These are phyloP conservation scores for Aureobasidium sp. DNA, from an alignment of 2,329 filamentous ascomycete genomes.

Conservation along the genomic window DNA sequence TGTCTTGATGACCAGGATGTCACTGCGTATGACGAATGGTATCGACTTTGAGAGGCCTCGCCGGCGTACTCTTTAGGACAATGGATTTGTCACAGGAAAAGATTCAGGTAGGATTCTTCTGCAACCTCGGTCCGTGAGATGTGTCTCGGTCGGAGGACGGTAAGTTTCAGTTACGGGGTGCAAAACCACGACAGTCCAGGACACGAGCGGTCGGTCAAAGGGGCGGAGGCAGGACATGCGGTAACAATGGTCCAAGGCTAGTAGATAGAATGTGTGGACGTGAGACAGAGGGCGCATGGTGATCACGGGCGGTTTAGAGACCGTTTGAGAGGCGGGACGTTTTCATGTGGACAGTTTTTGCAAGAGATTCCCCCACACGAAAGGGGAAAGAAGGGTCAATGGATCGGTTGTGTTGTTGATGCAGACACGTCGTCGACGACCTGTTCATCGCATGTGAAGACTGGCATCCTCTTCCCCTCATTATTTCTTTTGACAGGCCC, in stretches of 20 bases:
- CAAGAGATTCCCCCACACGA: conserved; percentile 6
- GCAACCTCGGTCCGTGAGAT: background rate
- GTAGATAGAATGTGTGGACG: background rate
- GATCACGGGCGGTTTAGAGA: background rate
- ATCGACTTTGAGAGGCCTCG: background rate
- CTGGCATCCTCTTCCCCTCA: background rate
- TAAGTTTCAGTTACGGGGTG: background rate
- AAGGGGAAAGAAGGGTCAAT: conserved; percentile 4
- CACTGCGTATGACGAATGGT: background rate
- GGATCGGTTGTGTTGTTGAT: background rate
- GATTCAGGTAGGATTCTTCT: background rate
- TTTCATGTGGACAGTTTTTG: background rate
- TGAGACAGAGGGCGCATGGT: conserved; percentile 6
- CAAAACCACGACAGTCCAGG: background rate
- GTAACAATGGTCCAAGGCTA: background rate
- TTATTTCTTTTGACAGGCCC: background rate
- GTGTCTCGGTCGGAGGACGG: background rate
- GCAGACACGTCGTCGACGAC: background rate
- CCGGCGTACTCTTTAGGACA: background rate
- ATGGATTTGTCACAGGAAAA: background rate
- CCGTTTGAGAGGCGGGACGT: background rate
- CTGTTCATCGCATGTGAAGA: background rate
- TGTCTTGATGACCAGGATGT: background rate
- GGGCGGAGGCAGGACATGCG: background rate
- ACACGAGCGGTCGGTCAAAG: background rate